A percentile compares a stretch with the other conserved stretches of the same genome.
phyloP scores from a whole-genome alignment of 345 rosid species.

The Syzygium jambos region DNA sequence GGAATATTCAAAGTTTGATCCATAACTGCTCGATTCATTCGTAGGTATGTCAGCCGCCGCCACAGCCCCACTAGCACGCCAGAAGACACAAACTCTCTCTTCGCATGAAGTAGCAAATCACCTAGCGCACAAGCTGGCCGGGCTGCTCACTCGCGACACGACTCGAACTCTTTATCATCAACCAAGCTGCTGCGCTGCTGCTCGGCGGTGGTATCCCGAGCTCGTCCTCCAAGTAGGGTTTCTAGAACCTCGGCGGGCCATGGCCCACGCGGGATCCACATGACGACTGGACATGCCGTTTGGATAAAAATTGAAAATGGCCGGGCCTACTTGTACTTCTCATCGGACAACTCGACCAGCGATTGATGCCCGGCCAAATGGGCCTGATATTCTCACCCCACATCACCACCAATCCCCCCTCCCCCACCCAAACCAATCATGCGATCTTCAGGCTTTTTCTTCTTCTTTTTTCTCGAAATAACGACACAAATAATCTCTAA shows the following conservation, averaged over 20 bases:
- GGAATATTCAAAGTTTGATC: not conserved
- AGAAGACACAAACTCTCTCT: not conserved
- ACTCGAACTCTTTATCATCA: not conserved
- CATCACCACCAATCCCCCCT: not conserved
- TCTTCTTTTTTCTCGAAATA: not conserved
- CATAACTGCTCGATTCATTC: fast-evolving
- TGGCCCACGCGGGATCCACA: not conserved
- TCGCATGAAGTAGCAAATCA: not conserved
- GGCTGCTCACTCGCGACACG: fast-evolving
- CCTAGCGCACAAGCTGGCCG: fast-evolving
- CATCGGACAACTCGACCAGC: not conserved
- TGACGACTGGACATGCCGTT: not conserved
- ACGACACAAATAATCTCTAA: too few species aligned
- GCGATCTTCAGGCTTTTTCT: not conserved
- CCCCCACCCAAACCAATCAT: not conserved
- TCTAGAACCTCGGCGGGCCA: not conserved
- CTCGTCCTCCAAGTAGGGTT: not conserved
- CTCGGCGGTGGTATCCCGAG: not conserved
- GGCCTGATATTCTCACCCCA: not conserved
- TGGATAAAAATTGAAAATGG: not conserved
- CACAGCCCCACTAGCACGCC: fast-evolving
- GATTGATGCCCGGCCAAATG: not conserved
- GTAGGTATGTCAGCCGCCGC: fast-evolving
- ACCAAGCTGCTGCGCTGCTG: not conserved
- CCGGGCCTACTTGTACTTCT: not conserved